Percentiles rank a stretch among this genome's conserved stretches.
phyloP scores from a whole-genome alignment of 2,329 filamentous ascomycete species.

The Clarireedia sp. region DNA sequence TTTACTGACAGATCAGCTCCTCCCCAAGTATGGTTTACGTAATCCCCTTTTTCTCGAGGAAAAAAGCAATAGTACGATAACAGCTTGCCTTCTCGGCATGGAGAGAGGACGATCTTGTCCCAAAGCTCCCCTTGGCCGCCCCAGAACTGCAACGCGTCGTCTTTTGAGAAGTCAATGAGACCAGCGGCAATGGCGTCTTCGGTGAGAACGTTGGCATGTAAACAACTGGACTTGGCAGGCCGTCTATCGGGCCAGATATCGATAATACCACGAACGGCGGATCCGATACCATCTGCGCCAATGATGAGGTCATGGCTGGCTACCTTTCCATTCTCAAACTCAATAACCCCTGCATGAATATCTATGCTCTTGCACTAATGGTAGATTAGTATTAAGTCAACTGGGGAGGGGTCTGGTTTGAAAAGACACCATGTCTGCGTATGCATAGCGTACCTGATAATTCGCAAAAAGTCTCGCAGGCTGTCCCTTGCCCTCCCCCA shows the following conservation, averaged over 20 bases:
- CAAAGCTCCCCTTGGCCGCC: conserved; percentile 53
- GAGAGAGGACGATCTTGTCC: conserved; percentile 62
- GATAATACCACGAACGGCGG: conserved; percentile 47
- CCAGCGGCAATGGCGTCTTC: conserved; percentile 52
- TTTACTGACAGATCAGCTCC: conserved; percentile 42
- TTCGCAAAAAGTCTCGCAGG: conserved; percentile 50
- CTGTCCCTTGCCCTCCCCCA: conserved; percentile 44
- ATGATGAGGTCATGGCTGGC: conserved; percentile 30
- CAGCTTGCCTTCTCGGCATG: conserved; percentile 57
- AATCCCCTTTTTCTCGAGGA: conserved; percentile 50
- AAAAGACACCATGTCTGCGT: no score
- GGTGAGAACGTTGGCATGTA: conserved; percentile 57
- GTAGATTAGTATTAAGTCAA: background rate
- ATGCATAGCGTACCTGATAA: conserved; percentile 36
- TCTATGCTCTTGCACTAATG: conserved; percentile 34
- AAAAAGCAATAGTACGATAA: conserved; percentile 67
- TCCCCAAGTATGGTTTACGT: conserved; percentile 51
- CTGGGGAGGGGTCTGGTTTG: background rate
- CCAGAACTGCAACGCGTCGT: conserved; percentile 62
- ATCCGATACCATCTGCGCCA: conserved; percentile 48
- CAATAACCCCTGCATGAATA: conserved; percentile 38
- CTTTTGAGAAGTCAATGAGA: conserved; percentile 52
- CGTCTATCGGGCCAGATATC: conserved; percentile 51
- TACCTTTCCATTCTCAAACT: conserved; percentile 27
- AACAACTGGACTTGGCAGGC: conserved; percentile 52